These are phyloP conservation scores for Leccinellum luteum DNA, from an alignment of 768 basidiomycete species.

Conservation along the genomic window DNA sequence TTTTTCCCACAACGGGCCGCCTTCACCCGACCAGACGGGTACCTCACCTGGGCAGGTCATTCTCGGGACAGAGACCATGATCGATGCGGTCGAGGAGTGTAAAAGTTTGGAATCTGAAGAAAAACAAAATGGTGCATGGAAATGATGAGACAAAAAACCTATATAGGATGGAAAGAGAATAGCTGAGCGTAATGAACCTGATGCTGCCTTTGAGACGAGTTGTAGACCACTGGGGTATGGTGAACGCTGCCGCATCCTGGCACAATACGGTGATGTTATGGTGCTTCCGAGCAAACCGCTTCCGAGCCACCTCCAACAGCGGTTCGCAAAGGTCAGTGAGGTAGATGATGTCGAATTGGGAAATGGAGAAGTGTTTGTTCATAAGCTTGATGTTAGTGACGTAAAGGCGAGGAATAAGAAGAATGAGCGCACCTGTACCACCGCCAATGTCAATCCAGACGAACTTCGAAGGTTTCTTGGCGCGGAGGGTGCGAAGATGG, in stretches of 20 bases:
- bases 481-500: conserved; percentile 52
- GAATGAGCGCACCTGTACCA: conserved; percentile 49
- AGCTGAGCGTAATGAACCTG: conserved; percentile 53
- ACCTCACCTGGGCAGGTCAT: too few relatives aligned
- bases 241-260: conserved; percentile 69
- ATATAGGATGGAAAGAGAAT: conserved; percentile 53
- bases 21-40: too few relatives aligned
- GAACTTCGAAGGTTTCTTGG: conserved; percentile 40
- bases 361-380: conserved; percentile 57
- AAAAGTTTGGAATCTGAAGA: conserved; percentile 57
- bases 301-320: conserved; percentile 66
- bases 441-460: conserved; percentile 82
- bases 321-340: conserved; percentile 73
- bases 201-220: conserved; percentile 54
- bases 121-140: not conserved
- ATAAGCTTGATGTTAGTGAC: conserved; percentile 57
- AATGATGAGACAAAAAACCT: conserved; percentile 1
- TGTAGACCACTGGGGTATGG: conserved; percentile 55
- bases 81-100: conserved; percentile 67
- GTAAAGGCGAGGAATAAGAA: not conserved
- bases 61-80: conserved; percentile 55
- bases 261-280: conserved; percentile 68
- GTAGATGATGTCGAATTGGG: conserved; percentile 65
- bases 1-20: too few relatives aligned
- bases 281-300: conserved; percentile 60